These are phyloP conservation scores for Elsinoe fawcettii DNA, from an alignment of 2,329 filamentous ascomycete genomes.

Conservation along the genomic window DNA sequence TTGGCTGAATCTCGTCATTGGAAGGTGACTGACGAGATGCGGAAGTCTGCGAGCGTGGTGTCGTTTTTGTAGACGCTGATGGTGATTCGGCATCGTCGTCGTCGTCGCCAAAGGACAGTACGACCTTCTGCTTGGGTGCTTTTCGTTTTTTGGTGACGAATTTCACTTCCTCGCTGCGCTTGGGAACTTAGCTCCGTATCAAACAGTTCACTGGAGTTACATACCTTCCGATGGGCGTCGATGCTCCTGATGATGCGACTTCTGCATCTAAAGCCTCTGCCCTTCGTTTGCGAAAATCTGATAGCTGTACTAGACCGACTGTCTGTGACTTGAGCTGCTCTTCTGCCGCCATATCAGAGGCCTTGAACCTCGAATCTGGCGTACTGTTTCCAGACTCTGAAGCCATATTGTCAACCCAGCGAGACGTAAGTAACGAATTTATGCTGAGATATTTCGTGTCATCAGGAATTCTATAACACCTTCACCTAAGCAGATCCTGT, in stretches of 20 bases:
- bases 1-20: conserved; percentile 20
- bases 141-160: conserved; percentile 53
- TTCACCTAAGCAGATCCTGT: not conserved
- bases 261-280: conserved; percentile 90
- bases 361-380: conserved; percentile 55
- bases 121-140: conserved; percentile 45
- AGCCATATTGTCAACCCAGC: not conserved
- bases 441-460: too few species aligned
- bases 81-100: conserved; percentile 49
- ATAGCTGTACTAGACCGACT: conserved; percentile 82
- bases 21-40: conserved; percentile 1
- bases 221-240: conserved; percentile 11
- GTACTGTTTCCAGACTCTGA: conserved; percentile 21
- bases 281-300: conserved; percentile 91
- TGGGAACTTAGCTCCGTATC: conserved; percentile 43
- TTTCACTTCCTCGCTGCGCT: conserved; percentile 47
- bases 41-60: conserved; percentile 10
- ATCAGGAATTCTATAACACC: not conserved
- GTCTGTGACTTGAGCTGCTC: conserved; percentile 78
- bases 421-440: not conserved
- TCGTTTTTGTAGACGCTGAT: not conserved
- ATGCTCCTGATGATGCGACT: conserved; percentile 29
- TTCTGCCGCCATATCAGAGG: conserved; percentile 68
- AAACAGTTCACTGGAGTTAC: conserved; percentile 19
- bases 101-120: conserved; percentile 62